Evolutionary conservation across 192 early-diverging fungal species (phyloP), one percentile per base, ranked within the genome.

Genomic region (Mortierella antarctica): DNA sequence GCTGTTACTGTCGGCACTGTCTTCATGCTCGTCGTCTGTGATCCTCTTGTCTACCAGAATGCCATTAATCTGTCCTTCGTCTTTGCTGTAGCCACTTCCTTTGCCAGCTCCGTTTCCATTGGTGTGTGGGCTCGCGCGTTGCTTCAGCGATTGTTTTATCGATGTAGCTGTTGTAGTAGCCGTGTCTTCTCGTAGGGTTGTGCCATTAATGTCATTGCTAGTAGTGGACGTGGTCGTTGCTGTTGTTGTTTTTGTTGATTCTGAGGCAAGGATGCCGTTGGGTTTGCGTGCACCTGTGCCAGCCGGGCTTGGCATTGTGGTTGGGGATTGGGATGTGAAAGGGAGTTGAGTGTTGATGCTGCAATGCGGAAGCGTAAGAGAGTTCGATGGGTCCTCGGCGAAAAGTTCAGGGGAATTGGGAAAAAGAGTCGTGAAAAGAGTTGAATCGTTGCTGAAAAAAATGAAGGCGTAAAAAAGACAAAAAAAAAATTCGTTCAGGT

Each of bases 221-320:
- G 31, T 31, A 3, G 31, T 31, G 31, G 31, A 31, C 31, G 31
- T 31, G 20, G 9, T 62, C 2, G 45, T 48, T 62, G 60, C 21
- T 2, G 46, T 62, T 18, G 20, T 20, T 68, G 74, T 41, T 58
- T 46, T 59, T 48, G 67, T 41, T 62, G 67, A 18, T 49, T 49
- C 53, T 69, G 65, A 17, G 3, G 60, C 21, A 18, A 49, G 21
- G 0, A 17, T 44, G 0, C 31, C 40, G 40, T 57, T 39, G 46
- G 42, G 64, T 52, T 41, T 65, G 31, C 71, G 71, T 21, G 50
- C 41, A 47, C 46, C 53, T 40, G 47, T 23, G 45, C 56, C 63
- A 45, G 62, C 47, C 59, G 62, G 60, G 46, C 56, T 73, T 59
- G 64, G 64, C 72, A 73, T 65, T 39, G 20, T 48, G 14, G 57